These are phyloP conservation scores for Clonostachys solani DNA, from an alignment of 2,329 filamentous ascomycete species.

Conservation along the genomic window DNA sequence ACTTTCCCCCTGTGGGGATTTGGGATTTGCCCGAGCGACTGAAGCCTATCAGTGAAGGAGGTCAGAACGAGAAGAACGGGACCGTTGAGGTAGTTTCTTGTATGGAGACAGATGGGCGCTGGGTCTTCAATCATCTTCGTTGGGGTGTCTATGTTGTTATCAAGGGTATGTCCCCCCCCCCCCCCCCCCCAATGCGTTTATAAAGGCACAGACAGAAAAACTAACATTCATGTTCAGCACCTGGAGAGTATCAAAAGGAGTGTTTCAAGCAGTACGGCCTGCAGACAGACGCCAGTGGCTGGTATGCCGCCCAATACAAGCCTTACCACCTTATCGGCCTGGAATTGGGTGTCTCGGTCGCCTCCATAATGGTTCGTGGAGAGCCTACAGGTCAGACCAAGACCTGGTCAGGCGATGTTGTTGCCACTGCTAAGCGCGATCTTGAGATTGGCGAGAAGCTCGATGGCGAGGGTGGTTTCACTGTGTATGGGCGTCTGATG, in stretches of 20 bases:
- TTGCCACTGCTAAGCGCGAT: conserved; percentile 39
- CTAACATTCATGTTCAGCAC: conserved; percentile 8
- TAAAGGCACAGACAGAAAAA: not conserved
- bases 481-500: conserved; percentile 37
- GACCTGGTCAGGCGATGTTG: conserved; percentile 36
- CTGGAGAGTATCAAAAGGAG: conserved; percentile 31
- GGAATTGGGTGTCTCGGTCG: conserved; percentile 36
- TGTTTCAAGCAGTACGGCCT: conserved; percentile 39
- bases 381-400: conserved; percentile 39
- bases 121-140: conserved; percentile 30
- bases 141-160: conserved; percentile 41
- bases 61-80: conserved; percentile 30
- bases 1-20: conserved; percentile 36
- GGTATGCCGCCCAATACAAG: conserved; percentile 38
- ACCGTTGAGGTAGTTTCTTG: conserved; percentile 39
- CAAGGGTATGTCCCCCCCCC: conserved; percentile 14
- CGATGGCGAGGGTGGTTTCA: conserved; percentile 38
- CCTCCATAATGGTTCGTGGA: conserved; percentile 36
- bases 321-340: conserved; percentile 41
- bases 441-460: conserved; percentile 36
- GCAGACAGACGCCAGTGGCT: conserved; percentile 30
- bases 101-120: conserved; percentile 34
- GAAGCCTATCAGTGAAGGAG: conserved; percentile 33
- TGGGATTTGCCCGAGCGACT: conserved; percentile 34
- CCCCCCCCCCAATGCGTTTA: not conserved